Evolutionary conservation across 192 early-diverging fungal species (phyloP), one percentile per base, ranked within the genome.

Genomic region (Mortierella antarctica): DNA sequence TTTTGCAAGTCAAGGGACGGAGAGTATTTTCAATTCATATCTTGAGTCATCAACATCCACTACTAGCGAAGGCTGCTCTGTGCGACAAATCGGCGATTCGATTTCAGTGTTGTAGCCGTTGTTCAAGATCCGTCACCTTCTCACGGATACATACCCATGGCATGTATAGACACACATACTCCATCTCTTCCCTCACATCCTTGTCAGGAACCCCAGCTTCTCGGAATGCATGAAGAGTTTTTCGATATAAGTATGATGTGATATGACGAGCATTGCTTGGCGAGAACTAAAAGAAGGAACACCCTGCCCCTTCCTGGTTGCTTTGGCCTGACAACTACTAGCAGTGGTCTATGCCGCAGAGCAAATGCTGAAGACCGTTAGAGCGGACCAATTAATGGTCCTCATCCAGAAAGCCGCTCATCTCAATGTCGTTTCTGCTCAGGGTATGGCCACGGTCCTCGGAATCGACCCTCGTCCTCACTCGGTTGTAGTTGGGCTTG

Each of bases 371-470:
- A 57, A 0, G 41, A 57, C 20, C 20, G 7, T 10, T 1, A 20
- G 23, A 45, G 31, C 5, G 39, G 10, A 53, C 39, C 53, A 13
- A 18, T 45, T 60, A 79, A 46, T 79, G 62, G 20, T 62, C 42
- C 15, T 39, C n/a, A 5, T 70, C 76, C 69, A 79, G 13, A 47
- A 62, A 79, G 8, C 76, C 76, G 17, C 76, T 79, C 76, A 79
- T 55, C 52, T 79, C 76, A 61, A 79, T 79, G 56, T 79, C 76
- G 7, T 62, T 52, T 15, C 42, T 50, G 18, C 21, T 79, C 50
- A 79, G 45, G 6, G 50, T 14, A 45, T 31, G 62, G 8, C 65
- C 59, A 45, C 68, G 60, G 13, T 79, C 76, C 23, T 79, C 76
- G 12, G 68, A 49, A 10, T 59, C 51, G 20, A 52, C 64, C 4